Percentiles rank a stretch among this genome's conserved stretches.
phyloP scores from a whole-genome alignment of 805 yeast genomes.

The Starmerella sirachaensis region DNA sequence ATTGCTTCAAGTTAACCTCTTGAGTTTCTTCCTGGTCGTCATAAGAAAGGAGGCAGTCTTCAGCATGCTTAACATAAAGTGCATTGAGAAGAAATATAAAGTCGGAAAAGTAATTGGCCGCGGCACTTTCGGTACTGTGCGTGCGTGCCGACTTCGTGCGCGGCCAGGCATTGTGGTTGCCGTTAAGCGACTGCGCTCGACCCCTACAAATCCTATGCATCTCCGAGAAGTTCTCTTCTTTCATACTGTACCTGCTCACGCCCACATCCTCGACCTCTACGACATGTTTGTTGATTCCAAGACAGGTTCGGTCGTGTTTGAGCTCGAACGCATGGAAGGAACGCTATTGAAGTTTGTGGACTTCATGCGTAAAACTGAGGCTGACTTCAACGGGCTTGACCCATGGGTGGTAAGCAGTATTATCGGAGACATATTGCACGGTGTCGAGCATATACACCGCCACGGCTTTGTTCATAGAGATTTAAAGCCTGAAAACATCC shows the following conservation, averaged over 20 bases:
- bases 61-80: too few species aligned
- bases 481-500: constrained; percentile 84
- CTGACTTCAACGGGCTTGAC: not conserved
- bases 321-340: constrained; percentile 81
- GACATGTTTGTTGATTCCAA: constrained; percentile 66
- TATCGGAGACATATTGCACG: constrained; percentile 39
- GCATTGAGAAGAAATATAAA: not conserved
- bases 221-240: constrained; percentile 30
- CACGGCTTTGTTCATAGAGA: constrained; percentile 72
- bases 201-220: constrained; percentile 32
- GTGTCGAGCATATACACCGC: constrained; percentile 69
- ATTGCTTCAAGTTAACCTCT: too few species aligned
- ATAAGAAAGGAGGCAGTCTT: too few species aligned
- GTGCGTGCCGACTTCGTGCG: constrained; percentile 13
- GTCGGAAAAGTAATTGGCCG: constrained; percentile 13
- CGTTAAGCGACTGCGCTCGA: constrained; percentile 59
- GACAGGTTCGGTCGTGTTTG: constrained; percentile 55
- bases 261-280: constrained; percentile 56
- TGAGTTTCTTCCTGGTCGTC: too few species aligned
- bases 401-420: constrained; percentile 3
- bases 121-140: constrained; percentile 28
- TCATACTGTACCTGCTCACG: constrained; percentile 52
- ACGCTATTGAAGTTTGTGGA: constrained; percentile 69
- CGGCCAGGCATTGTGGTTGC: constrained; percentile 42
- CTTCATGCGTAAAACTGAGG: constrained; percentile 34